phyloP scores from a whole-genome alignment of 75 land plant species.

The Sequoiadendron giganteum region DNA sequence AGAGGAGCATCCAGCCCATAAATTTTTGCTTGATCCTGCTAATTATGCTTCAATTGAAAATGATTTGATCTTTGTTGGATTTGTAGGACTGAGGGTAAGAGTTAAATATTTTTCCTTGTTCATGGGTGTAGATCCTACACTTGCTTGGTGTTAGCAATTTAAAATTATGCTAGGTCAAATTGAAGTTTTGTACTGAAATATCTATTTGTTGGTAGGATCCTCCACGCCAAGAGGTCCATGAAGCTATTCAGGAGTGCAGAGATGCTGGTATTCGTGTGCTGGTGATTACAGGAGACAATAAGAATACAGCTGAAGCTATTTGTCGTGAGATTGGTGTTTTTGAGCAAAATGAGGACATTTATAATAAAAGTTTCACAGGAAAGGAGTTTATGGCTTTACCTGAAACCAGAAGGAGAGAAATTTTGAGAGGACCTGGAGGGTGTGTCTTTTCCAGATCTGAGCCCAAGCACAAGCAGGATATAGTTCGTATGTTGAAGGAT shows the following conservation, averaged over 20 bases:
- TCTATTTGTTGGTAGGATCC: slow-evolving; percentile 63
- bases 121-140: not conserved
- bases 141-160: not conserved
- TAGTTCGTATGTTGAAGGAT: slow-evolving; percentile 55
- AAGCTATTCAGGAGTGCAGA: slow-evolving; percentile 85
- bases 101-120: not conserved
- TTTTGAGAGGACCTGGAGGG: slow-evolving; percentile 73
- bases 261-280: slow-evolving; percentile 95
- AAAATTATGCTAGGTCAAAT: not conserved
- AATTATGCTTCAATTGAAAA: slow-evolving; percentile 81
- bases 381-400: slow-evolving; percentile 66
- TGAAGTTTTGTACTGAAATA: not conserved
- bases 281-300: slow-evolving; percentile 97
- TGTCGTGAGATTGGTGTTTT: slow-evolving; percentile 94
- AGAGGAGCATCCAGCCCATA: slow-evolving; percentile 83
- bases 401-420: slow-evolving; percentile 29
- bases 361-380: slow-evolving; percentile 67
- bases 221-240: slow-evolving; percentile 78
- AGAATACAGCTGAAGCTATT: slow-evolving; percentile 93
- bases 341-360: slow-evolving; percentile 53
- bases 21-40: slow-evolving; percentile 65
- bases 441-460: slow-evolving; percentile 90
- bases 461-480: slow-evolving; percentile 88
- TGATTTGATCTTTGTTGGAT: slow-evolving; percentile 77
- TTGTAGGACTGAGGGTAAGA: slow-evolving; percentile 86